These are phyloP conservation scores for Paraglomus brasilianum DNA, from an alignment of 192 early-diverging fungal genomes.

Conservation along the genomic window DNA sequence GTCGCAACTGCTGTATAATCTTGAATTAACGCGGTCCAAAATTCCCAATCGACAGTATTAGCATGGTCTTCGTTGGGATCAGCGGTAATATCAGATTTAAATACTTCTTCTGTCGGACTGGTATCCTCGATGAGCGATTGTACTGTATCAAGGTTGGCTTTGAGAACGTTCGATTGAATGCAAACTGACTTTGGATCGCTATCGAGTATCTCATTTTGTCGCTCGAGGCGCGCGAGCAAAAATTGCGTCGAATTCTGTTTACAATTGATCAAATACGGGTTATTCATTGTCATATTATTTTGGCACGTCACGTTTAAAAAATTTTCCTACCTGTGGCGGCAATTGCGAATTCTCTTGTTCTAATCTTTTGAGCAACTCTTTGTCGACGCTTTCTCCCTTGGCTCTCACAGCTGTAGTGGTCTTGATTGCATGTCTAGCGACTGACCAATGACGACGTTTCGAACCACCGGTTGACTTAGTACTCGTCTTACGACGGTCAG, in stretches of 20 bases:
- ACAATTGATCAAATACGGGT: neutral
- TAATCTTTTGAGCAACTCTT: constrained; percentile 45
- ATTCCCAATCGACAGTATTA: constrained; percentile 64
- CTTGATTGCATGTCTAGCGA: neutral
- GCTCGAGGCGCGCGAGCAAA: constrained; percentile 56
- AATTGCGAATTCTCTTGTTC: constrained; percentile 58
- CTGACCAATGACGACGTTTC: neutral
- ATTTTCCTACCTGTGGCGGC: constrained; percentile 55
- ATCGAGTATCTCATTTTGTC: constrained; percentile 58
- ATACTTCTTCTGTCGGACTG: constrained; percentile 15
- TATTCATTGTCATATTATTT: neutral
- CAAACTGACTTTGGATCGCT: constrained; percentile 60
- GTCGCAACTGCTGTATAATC: constrained; percentile 71
- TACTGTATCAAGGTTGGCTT: constrained; percentile 53
- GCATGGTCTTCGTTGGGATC: constrained; percentile 27
- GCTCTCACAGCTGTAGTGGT: neutral
- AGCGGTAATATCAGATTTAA: neutral
- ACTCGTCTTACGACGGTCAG: neutral
- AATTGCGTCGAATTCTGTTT: constrained; percentile 54
- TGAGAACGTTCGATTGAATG: constrained; percentile 58
- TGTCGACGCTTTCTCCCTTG: constrained; percentile 27
- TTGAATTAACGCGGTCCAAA: constrained; percentile 81
- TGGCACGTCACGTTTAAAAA: neutral
- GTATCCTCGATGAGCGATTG: constrained; percentile 49
- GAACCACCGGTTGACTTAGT: neutral